Base-by-base conservation (phyloP, 2,329 filamentous ascomycete species). In the Epichloe festucae region DNA sequence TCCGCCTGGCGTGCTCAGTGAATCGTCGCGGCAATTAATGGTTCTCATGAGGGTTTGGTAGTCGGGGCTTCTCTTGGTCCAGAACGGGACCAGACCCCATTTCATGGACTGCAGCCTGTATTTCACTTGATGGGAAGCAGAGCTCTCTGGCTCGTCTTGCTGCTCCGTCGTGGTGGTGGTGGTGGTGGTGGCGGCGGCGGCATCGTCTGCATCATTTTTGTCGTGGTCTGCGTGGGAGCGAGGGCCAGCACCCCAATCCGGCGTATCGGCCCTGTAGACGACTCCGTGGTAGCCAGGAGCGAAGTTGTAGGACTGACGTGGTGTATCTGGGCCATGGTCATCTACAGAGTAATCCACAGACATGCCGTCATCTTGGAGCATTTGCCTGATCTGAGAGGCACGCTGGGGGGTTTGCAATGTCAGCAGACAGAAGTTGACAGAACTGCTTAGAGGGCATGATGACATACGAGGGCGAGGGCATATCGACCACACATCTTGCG, bases 1-100 rank as follows among this genome's bases (percentile, higher is more conserved):
- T 11, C 90, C 89, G 5, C 82, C 79, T 8, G 84, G 76, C 10
- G 84, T 78, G 5, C 79, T 74, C 19, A 97, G 72, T 1, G 88
- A 93, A 67, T 97, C 91, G 62, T 91, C 87, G 3, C 91, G 83
- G 65, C 91, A 97, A 68, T 98, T 97, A 67, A 97, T 97, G 0
- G 89, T 95, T 62, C 85, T 88, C 74, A 95, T 76, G 66, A 89
- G 75, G 1, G 82, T 81, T 27, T 78, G 75, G 61, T 93, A 91
- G 62, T 89, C 82, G 0, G 89, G 87, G 49, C 82, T 82, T 12
- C 84, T 77, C 70, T 91, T 95, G 3, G 87, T 94, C 91, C 91
- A 97, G 67, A 85, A 95, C 0, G 93, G 91, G 14, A 97, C 75
- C 6, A 98, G 76, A 0, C 91, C 93, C 93, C 93, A 98, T 76